phyloP scores from a whole-genome alignment of 768 basidiomycete species.

The Hygrocybe punicea region DNA sequence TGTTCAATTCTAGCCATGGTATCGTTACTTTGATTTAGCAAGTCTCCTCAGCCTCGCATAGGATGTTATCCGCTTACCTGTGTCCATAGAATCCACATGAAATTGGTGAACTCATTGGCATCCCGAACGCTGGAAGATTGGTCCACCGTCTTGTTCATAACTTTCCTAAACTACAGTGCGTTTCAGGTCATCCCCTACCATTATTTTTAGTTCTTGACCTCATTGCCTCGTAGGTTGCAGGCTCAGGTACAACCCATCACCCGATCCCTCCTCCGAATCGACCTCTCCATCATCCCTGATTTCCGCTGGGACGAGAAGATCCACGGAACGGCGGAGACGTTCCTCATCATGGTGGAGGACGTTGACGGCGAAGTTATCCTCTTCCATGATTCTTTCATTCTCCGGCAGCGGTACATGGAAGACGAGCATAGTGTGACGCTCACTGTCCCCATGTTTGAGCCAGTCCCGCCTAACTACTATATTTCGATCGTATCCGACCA shows the following conservation, averaged over 20 bases:
- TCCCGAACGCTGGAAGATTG: conserved; percentile 87
- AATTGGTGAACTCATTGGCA: conserved; percentile 91
- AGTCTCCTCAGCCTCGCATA: conserved; percentile 10
- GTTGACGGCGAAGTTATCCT: conserved; percentile 96
- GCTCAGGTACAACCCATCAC: conserved; percentile 98
- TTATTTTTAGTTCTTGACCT: not conserved
- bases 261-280: conserved; percentile 85
- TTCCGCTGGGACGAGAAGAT: conserved; percentile 98
- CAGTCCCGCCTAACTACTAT: conserved; percentile 97
- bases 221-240: conserved; percentile 54
- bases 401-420: conserved; percentile 87
- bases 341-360: conserved; percentile 93
- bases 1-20: conserved; percentile 61
- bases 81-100: conserved; percentile 68
- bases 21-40: conserved; percentile 90
- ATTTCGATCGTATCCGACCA: conserved; percentile 92
- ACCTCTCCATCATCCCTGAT: conserved; percentile 93
- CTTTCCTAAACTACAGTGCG: conserved; percentile 91
- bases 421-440: conserved; percentile 94
- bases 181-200: conserved; percentile 7
- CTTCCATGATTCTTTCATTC: conserved; percentile 90
- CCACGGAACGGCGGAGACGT: conserved; percentile 84
- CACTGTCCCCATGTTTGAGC: conserved; percentile 95
- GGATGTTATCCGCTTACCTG: conserved; percentile 1
- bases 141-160: conserved; percentile 92